A percentile compares a stretch with the other conserved stretches of the same genome.
These are phyloP conservation scores for Allium cepa DNA, from an alignment of 106 monocot genomes.

Conservation along the genomic window DNA sequence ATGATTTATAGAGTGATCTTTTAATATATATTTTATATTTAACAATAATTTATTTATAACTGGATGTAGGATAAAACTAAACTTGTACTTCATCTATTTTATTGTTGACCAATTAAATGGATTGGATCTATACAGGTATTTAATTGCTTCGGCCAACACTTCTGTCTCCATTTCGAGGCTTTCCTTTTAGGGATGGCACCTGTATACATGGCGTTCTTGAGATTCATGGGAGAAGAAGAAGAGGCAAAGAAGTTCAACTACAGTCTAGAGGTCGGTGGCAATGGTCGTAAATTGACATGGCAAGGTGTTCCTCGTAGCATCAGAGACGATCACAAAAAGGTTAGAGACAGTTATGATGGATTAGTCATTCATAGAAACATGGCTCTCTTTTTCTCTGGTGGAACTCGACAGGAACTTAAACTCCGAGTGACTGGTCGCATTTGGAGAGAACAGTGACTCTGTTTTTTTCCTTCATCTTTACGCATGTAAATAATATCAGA, in stretches of 20 bases:
- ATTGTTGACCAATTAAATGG: no score
- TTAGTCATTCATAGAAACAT: slow-evolving; percentile 19
- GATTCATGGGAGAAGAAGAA: slow-evolving; percentile 13
- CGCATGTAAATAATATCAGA: no score
- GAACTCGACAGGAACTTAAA: slow-evolving; percentile 12
- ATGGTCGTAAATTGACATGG: slow-evolving; percentile 17
- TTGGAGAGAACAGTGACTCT: slow-evolving; percentile 8
- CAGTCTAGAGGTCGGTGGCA: slow-evolving; percentile 18
- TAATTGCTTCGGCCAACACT: slow-evolving; percentile 20
- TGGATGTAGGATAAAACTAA: background rate
- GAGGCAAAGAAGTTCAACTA: slow-evolving; percentile 19
- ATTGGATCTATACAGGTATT: slow-evolving; percentile 5
- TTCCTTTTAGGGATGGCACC: slow-evolving; percentile 18
- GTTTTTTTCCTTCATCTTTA: no score
- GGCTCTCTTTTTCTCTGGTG: slow-evolving; percentile 16
- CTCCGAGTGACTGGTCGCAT: slow-evolving; percentile 10
- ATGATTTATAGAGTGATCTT: no score
- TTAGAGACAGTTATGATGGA: slow-evolving; percentile 22
- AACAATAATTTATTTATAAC: background rate
- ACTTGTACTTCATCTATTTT: no score
- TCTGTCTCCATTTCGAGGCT: slow-evolving; percentile 28
- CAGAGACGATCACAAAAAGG: slow-evolving; percentile 27
- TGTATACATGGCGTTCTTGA: slow-evolving; percentile 24
- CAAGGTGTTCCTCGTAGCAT: slow-evolving; percentile 20
- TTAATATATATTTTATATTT: background rate